These are phyloP conservation scores for Umbelopsis sp. DNA, from an alignment of 192 early-diverging fungal species.

Conservation along the genomic window DNA sequence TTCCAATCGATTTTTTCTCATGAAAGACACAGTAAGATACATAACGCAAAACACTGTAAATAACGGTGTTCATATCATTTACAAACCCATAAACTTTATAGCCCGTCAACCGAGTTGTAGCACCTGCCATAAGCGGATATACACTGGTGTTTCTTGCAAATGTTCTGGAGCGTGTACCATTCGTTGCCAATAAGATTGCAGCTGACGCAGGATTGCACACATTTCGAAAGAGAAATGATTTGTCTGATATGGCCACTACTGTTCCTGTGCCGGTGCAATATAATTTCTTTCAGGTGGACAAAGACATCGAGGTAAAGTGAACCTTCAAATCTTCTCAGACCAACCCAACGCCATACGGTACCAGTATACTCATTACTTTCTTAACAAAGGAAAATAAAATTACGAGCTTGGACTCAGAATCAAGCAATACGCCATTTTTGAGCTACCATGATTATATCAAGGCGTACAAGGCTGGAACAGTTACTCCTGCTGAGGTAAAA, in stretches of 20 bases:
- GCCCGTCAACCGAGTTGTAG: conserved; percentile 11
- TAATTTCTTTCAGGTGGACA: conserved; percentile 20
- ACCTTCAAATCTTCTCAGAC: conserved; percentile 1
- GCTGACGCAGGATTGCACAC: conserved; percentile 31
- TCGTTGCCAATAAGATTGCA: conserved; percentile 27
- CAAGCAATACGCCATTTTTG: conserved; percentile 29
- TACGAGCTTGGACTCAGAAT: not conserved
- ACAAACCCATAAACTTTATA: not conserved
- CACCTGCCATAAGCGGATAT: conserved; percentile 41
- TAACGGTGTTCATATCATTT: not conserved
- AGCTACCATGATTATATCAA: conserved; percentile 49
- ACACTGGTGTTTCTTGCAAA: conserved; percentile 33
- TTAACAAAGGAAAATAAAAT: conserved; percentile 20
- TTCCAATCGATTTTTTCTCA: not conserved
- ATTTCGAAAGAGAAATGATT: conserved; percentile 30
- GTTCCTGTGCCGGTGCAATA: conserved; percentile 35
- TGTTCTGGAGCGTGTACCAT: conserved; percentile 35
- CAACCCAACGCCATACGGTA: too few species aligned
- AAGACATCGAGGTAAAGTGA: not conserved
- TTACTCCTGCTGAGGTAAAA: conserved; percentile 38
- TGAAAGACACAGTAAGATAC: not conserved
- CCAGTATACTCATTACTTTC: not conserved
- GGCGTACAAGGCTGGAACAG: conserved; percentile 34
- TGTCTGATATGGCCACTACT: conserved; percentile 35
- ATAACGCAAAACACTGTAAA: not conserved